A percentile compares a stretch with the other conserved stretches of the same genome.
Conservation (phyloP, 495 filamentous ascomycete species). For the Talaromyces proteolyticus region DNA sequence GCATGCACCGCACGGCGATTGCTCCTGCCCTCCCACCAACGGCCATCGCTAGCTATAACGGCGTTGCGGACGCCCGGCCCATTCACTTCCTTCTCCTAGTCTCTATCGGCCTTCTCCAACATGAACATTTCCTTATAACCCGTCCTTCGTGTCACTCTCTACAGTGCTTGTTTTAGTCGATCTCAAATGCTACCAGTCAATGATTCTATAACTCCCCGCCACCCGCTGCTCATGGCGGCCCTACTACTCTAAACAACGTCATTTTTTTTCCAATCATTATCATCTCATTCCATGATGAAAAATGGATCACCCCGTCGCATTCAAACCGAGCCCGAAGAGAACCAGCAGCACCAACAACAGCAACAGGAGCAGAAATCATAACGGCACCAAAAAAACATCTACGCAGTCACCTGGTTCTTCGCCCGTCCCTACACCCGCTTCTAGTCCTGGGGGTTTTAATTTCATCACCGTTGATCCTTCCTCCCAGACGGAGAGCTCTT, state of each 20-base stretch:
- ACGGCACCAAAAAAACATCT: background rate
- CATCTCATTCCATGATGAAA: background rate
- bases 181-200: too few species aligned
- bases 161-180: too few species aligned
- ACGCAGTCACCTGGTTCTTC: too few species aligned
- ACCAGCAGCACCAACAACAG: background rate
- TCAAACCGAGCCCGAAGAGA: background rate
- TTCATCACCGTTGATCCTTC: slow-evolving; percentile 7
- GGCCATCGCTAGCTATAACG: too few species aligned
- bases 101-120: too few species aligned
- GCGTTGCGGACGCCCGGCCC: too few species aligned
- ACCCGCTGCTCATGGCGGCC: slow-evolving; percentile 6
- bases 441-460: slow-evolving; percentile 1
- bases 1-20: too few species aligned
- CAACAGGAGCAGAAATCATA: background rate
- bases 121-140: too few species aligned
- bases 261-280: background rate
- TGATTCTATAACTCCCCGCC: too few species aligned
- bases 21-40: too few species aligned
- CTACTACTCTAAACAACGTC: background rate
- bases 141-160: too few species aligned
- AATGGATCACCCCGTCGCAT: slow-evolving; percentile 6
- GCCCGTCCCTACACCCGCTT: background rate
- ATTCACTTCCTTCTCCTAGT: too few species aligned
- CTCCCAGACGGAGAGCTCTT: slow-evolving; percentile 5